Percentiles rank a stretch among this genome's conserved stretches.
These are phyloP conservation scores for Trametes meyenii DNA, from an alignment of 768 basidiomycete genomes.

Conservation along the genomic window DNA sequence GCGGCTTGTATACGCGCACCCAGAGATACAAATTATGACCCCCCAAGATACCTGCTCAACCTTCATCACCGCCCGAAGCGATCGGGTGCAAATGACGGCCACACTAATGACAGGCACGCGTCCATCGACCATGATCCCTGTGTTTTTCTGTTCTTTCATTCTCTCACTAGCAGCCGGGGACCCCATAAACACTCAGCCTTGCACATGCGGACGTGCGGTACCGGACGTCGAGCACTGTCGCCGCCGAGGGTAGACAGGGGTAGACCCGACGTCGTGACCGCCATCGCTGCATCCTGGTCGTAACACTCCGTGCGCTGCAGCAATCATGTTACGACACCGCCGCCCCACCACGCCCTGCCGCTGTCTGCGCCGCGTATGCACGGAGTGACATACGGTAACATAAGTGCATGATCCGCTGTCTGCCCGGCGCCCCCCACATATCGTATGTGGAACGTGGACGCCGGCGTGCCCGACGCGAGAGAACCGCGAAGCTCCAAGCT, in stretches of 20 bases:
- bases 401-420: too few relatives aligned
- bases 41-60: background rate
- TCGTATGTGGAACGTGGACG: background rate
- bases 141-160: too few relatives aligned
- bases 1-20: background rate
- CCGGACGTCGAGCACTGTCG: too few relatives aligned
- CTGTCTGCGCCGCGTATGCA: too few relatives aligned
- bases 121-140: background rate
- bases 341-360: slow-evolving; percentile 1
- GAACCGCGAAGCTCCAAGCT: background rate
- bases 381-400: too few relatives aligned
- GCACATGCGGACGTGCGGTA: too few relatives aligned
- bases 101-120: background rate
- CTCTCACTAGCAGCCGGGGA: too few relatives aligned
- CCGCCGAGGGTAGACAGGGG: too few relatives aligned
- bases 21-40: background rate
- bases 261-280: too few relatives aligned
- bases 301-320: too few relatives aligned
- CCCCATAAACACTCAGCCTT: too few relatives aligned
- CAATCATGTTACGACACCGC: slow-evolving; percentile 6
- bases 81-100: slow-evolving; percentile 11
- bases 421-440: background rate
- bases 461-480: slow-evolving; percentile 7
- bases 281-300: background rate
- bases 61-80: background rate